Conservation (phyloP, 2,329 filamentous ascomycete species). For the Phaeoacremonium minimum region DNA sequence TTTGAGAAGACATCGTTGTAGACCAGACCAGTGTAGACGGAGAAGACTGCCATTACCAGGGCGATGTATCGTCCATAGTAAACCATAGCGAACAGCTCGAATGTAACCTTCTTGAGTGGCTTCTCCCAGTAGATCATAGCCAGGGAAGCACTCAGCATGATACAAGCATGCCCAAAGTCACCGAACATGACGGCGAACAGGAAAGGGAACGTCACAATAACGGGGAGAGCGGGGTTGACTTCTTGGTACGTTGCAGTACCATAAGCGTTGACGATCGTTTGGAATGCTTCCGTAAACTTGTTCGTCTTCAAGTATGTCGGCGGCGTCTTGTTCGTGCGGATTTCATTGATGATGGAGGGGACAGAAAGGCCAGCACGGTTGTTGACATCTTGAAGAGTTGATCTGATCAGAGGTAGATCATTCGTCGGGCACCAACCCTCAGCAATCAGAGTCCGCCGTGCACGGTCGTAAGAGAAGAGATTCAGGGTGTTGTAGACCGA, state of each 20-base stretch:
- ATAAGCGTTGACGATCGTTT: conserved; percentile 98
- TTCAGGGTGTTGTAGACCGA: conserved; percentile 94
- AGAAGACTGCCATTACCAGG: conserved; percentile 96
- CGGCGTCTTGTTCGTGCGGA: conserved; percentile 93
- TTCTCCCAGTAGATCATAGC: conserved; percentile 98
- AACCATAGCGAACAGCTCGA: conserved; percentile 96
- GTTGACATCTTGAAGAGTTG: conserved; percentile 93
- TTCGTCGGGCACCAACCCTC: conserved; percentile 97
- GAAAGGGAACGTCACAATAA: conserved; percentile 98
- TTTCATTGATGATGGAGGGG: conserved; percentile 97
- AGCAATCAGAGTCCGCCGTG: conserved; percentile 91
- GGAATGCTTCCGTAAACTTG: conserved; percentile 96
- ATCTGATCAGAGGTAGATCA: conserved; percentile 81
- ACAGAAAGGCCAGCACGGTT: conserved; percentile 94
- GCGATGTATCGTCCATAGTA: conserved; percentile 99
- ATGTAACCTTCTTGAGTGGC: conserved; percentile 82
- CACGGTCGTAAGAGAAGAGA: conserved; percentile 92
- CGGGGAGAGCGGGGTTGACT: conserved; percentile 91
- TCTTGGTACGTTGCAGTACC: conserved; percentile 96
- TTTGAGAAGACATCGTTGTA: conserved; percentile 98
- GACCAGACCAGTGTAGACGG: conserved; percentile 92
- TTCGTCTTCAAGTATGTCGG: conserved; percentile 98
- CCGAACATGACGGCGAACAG: conserved; percentile 99
- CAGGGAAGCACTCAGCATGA: conserved; percentile 78
- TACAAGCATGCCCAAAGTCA: conserved; percentile 87